A percentile compares a stretch with the other conserved stretches of the same genome.
Conservation (phyloP, 108 stramenopile species). For the Cyclostephanos invisitatus region DNA sequence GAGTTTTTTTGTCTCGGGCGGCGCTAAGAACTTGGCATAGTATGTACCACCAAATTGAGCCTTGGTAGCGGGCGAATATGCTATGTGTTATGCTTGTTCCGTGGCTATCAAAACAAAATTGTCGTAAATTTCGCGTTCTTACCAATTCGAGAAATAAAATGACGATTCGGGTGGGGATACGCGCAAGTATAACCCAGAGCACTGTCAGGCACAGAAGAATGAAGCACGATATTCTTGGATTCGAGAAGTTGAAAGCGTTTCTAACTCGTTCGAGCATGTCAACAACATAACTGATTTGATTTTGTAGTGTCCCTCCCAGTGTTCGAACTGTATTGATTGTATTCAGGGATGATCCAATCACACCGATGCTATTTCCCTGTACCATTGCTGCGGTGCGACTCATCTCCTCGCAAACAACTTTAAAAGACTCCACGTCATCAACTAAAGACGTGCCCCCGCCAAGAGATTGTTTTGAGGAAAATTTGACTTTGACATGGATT, state of each 20-base stretch:
- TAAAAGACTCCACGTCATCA: constrained; percentile 32
- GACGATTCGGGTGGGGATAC: constrained; percentile 47
- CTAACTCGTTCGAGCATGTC: constrained; percentile 64
- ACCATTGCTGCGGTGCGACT: constrained; percentile 49
- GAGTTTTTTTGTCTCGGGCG: constrained; percentile 14
- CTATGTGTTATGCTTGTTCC: background rate
- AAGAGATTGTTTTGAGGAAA: constrained; percentile 14
- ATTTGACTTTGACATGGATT: constrained; percentile 46
- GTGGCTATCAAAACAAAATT: background rate
- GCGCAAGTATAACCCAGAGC: constrained; percentile 45
- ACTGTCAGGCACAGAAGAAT: constrained; percentile 35
- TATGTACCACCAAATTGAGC: constrained; percentile 65
- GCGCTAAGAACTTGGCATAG: constrained; percentile 41
- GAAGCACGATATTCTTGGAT: constrained; percentile 44
- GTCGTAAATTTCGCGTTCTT: background rate
- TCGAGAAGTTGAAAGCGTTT: constrained; percentile 83
- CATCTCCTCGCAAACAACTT: constrained; percentile 60
- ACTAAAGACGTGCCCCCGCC: background rate
- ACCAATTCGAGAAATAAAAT: constrained; percentile 53
- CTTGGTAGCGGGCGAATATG: background rate
- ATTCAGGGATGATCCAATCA: constrained; percentile 73
- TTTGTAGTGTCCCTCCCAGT: constrained; percentile 72
- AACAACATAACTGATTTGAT: constrained; percentile 63
- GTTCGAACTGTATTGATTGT: constrained; percentile 75
- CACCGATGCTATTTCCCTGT: constrained; percentile 54